These are phyloP conservation scores for Phytophthora foliorum DNA, from an alignment of 352 stramenopile genomes.

Conservation along the genomic window DNA sequence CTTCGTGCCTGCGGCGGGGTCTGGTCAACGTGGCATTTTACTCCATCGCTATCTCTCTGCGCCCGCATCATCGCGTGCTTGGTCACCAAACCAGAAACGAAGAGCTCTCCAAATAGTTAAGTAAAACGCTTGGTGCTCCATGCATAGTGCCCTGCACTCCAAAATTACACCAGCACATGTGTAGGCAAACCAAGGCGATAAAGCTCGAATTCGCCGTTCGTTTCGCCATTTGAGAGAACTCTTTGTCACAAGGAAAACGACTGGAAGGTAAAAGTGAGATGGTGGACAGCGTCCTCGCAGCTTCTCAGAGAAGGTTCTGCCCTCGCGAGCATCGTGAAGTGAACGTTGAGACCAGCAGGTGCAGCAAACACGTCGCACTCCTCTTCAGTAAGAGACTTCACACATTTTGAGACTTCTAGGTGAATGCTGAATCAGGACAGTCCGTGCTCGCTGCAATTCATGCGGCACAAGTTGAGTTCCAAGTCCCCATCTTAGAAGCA, in stretches of 20 bases:
- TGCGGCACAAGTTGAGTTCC: too few species aligned
- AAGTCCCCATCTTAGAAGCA: too few species aligned
- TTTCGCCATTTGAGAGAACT: slow-evolving; percentile 6
- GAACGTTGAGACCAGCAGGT: neutral
- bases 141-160: neutral
- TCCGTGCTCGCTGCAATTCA: too few species aligned
- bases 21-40: neutral
- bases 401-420: too few species aligned
- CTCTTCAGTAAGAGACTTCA: too few species aligned
- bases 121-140: slow-evolving; percentile 7
- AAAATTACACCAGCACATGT: slow-evolving; percentile 9
- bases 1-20: neutral
- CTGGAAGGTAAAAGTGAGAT: slow-evolving; percentile 10
- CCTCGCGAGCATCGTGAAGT: neutral
- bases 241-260: slow-evolving; percentile 3
- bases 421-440: too few species aligned
- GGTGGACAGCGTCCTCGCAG: slow-evolving; percentile 14
- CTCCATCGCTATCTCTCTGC: neutral
- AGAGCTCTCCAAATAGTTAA: slow-evolving; percentile 24
- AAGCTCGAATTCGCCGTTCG: slow-evolving; percentile 1
- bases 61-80: slow-evolving; percentile 22
- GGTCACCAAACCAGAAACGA: slow-evolving; percentile 18
- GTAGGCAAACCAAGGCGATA: neutral
- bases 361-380: too few species aligned
- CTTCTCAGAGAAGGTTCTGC: slow-evolving; percentile 22